Percentiles rank a stretch among this genome's conserved stretches.
phyloP scores from a whole-genome alignment of 768 basidiomycete species.

The Lepiota brunneoincarnata region DNA sequence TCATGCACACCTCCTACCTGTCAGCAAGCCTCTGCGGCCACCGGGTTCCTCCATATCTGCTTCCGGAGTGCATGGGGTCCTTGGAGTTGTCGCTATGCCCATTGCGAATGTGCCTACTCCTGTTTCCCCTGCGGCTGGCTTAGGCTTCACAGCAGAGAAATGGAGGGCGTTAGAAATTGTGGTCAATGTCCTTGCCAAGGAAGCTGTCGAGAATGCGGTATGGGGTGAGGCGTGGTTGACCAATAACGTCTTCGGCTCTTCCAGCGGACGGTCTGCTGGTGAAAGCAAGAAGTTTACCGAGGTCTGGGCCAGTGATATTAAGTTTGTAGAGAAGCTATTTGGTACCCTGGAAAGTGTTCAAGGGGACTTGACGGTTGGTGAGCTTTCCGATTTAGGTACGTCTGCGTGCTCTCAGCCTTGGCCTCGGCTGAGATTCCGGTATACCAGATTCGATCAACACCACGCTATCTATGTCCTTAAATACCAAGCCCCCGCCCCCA shows the following conservation, averaged over 20 bases:
- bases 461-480: not conserved
- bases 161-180: conserved; percentile 67
- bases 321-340: conserved; percentile 35
- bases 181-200: conserved; percentile 58
- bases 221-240: conserved; percentile 70
- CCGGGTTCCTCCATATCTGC: conserved; percentile 42
- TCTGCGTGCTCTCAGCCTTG: conserved; percentile 1
- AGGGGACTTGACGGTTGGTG: conserved; percentile 38
- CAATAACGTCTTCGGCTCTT: conserved; percentile 17
- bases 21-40: conserved; percentile 58
- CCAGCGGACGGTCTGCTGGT: conserved; percentile 3
- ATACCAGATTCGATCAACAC: conserved; percentile 4
- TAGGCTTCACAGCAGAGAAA: conserved; percentile 64
- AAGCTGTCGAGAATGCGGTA: conserved; percentile 69
- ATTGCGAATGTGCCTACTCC: conserved; percentile 67
- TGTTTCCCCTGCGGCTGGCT: conserved; percentile 73
- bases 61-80: conserved; percentile 37
- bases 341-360: conserved; percentile 34
- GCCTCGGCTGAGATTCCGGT: not conserved
- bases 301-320: conserved; percentile 61
- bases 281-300: conserved; percentile 25
- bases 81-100: conserved; percentile 32
- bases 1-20: conserved; percentile 58
- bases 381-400: conserved; percentile 42
- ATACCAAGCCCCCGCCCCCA: conserved; percentile 25